These are phyloP conservation scores for Wickerhamomyces hampshirensis DNA, from an alignment of 805 yeast species.

Conservation along the genomic window DNA sequence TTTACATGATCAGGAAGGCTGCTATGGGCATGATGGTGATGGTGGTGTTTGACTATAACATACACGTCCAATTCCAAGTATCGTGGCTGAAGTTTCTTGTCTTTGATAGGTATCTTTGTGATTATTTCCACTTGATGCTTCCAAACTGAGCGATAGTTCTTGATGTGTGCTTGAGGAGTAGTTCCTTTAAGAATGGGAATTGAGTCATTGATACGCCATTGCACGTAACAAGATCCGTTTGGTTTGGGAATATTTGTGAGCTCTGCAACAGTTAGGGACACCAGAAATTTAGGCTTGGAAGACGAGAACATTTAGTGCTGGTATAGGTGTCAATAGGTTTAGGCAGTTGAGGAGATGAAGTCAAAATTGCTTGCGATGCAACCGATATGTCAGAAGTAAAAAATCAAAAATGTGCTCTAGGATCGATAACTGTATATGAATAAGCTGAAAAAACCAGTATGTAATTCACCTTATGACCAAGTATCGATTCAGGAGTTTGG, in stretches of 20 bases:
- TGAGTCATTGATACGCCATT: conserved; percentile 56
- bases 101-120: conserved; percentile 37
- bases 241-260: conserved; percentile 82
- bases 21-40: conserved; percentile 9
- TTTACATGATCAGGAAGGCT: conserved; percentile 4
- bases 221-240: conserved; percentile 61
- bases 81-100: conserved; percentile 31
- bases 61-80: conserved; percentile 38
- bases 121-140: conserved; percentile 31
- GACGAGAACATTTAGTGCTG: not conserved
- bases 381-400: too few relatives aligned
- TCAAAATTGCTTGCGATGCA: too few relatives aligned
- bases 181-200: conserved; percentile 36
- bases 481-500: too few relatives aligned
- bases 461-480: too few relatives aligned
- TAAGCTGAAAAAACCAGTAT: too few relatives aligned
- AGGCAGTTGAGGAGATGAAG: too few relatives aligned
- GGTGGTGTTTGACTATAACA: conserved; percentile 28
- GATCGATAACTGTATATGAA: too few relatives aligned
- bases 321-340: too few relatives aligned
- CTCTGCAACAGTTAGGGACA: conserved; percentile 57
- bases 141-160: conserved; percentile 51
- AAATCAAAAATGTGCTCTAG: too few relatives aligned
- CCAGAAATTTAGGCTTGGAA: conserved; percentile 52
- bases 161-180: conserved; percentile 41